These are phyloP conservation scores for Cnidoscolus chayamansa DNA, from an alignment of 441 rosid genomes.

Conservation along the genomic window DNA sequence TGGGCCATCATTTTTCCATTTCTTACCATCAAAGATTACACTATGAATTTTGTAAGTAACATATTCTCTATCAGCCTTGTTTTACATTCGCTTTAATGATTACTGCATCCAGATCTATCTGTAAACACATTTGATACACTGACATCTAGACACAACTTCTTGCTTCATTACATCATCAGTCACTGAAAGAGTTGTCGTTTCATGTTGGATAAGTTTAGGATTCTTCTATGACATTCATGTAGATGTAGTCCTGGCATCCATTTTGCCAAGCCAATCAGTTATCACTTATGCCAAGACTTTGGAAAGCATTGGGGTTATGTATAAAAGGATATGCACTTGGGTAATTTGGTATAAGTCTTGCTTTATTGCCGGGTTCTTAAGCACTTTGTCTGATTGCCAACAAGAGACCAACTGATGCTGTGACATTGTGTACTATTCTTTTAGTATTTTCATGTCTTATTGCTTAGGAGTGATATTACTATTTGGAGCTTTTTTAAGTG, in stretches of 20 bases:
- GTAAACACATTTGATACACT: background rate
- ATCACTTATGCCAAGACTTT: background rate
- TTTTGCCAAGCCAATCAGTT: background rate
- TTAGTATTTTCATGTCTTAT: background rate
- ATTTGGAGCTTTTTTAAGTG: background rate
- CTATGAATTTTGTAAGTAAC: constrained; percentile 60
- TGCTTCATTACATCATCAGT: background rate
- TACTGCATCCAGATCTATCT: background rate
- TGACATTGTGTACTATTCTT: background rate
- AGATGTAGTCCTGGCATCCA: background rate
- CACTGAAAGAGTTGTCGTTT: background rate
- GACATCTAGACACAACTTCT: background rate
- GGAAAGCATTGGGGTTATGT: constrained; percentile 3
- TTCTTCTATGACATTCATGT: background rate
- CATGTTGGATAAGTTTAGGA: background rate
- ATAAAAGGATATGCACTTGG: background rate
- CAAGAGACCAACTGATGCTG: background rate
- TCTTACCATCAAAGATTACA: constrained; percentile 65
- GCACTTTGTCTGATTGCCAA: background rate
- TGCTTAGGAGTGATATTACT: background rate
- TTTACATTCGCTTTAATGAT: background rate
- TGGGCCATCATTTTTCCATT: constrained; percentile 91
- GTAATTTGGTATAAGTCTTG: background rate
- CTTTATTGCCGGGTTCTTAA: background rate
- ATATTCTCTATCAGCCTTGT: constrained; percentile 9